Base-by-base conservation (phyloP, 768 basidiomycete species). In the Boletellus emodensis region DNA sequence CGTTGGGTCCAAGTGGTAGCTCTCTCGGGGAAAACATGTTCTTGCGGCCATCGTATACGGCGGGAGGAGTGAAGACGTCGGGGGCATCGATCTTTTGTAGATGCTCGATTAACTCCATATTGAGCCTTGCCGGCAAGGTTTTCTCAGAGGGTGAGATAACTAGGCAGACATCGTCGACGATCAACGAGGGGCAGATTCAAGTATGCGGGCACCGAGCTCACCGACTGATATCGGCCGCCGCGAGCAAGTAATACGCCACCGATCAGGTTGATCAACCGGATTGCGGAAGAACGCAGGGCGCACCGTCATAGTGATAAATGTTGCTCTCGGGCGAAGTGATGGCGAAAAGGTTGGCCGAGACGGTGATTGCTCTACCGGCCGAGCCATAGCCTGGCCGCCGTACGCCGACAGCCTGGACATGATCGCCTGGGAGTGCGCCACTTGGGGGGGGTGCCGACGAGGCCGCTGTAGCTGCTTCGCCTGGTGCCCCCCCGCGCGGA, bases 301-400 rank as follows among this genome's bases (percentile, higher is more conserved):
- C 61, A 85, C 90, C 83, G 63, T 92, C 88, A 59, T 91, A 90
- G 59, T 91, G 90, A 53, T 84, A 75, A 37, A 90, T 89, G 28
- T 79, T 76, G 6, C 64, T 68, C 20, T 83, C 77, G 0, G 88
- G 83, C 14, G 86, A 80, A 0, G 75, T 72, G 3, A 80, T 79
- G 37, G 61, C 63, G 56, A 88, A 91, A 45, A 84, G 84, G 64
- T 91, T 92, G 30, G 79, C 74, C 7, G 49, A 55, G 6, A 81
- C 72, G 13, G 54, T 57, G 26, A 76, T 70, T 2, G 64, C 56
- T 20, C 64, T 71, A 4, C 88, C 89, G 10, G 74, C 72, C 0
- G 71, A 75, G 18, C 85, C 88, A 58, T 77, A 87, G 34, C 74
- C 77, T 26, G 84, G 77, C 36, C 89, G 75, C 58, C 77, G 83